Evolutionary conservation across 164 flowering plant genomes (phyloP).

Genomic region (Aristolochia californica): DNA sequence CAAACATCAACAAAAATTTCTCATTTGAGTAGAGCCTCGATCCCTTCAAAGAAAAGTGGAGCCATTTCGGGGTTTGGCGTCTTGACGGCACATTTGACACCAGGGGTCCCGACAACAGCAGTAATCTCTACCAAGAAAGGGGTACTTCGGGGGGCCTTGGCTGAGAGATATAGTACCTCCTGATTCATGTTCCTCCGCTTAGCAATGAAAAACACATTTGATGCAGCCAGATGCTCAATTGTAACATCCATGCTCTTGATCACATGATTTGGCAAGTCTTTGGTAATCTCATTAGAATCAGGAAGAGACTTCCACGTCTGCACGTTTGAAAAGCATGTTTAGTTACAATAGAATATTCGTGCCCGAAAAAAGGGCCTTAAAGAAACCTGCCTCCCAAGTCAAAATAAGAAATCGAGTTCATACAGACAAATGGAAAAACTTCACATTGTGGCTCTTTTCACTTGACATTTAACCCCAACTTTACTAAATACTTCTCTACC

Average conservation of each 20-base stretch:
- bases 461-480: no score
- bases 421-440: no score
- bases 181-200: slow-evolving; percentile 82
- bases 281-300: slow-evolving; percentile 76
- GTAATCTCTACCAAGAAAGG: slow-evolving; percentile 88
- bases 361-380: no score
- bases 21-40: slow-evolving; percentile 55
- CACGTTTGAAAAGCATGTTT: not conserved
- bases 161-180: slow-evolving; percentile 84
- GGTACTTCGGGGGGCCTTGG: slow-evolving; percentile 58
- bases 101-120: slow-evolving; percentile 51
- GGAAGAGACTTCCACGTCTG: slow-evolving; percentile 98
- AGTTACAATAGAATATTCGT: no score
- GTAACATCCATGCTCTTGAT: slow-evolving; percentile 64
- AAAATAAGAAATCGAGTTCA: no score
- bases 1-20: not conserved
- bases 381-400: no score
- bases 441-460: no score
- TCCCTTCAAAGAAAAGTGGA: slow-evolving; percentile 82
- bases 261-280: slow-evolving; percentile 49
- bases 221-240: slow-evolving; percentile 54
- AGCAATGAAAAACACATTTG: slow-evolving; percentile 90
- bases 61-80: slow-evolving; percentile 86
- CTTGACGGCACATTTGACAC: slow-evolving; percentile 83
- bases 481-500: no score